Percentiles rank a stretch among this genome's conserved stretches.
Evolutionary conservation across 2,329 filamentous ascomycete species (phyloP).

Genomic region (Colletotrichum acutatum): DNA sequence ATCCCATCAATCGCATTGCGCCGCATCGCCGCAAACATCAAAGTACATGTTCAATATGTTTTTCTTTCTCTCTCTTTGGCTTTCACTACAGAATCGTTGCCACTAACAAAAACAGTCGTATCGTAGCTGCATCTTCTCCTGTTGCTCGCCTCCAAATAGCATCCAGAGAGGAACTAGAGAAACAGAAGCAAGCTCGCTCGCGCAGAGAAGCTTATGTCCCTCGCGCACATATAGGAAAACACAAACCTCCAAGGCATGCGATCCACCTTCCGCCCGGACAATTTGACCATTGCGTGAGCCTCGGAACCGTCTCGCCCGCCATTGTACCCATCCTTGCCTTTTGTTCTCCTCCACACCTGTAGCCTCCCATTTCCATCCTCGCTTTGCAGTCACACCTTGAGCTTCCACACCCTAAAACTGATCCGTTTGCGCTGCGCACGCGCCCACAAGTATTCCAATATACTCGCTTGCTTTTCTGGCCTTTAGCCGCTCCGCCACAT

Average conservation of each 20-base stretch:
- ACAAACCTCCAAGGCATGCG: slow-evolving; percentile 17
- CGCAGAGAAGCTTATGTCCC: slow-evolving; percentile 1
- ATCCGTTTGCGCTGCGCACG: not conserved
- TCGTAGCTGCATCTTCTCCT: slow-evolving; percentile 25
- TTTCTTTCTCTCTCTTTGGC: not conserved
- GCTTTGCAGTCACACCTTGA: not conserved
- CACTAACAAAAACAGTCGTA: slow-evolving; percentile 26
- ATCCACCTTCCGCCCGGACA: slow-evolving; percentile 21
- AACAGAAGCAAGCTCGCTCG: slow-evolving; percentile 18
- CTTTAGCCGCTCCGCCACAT: slow-evolving; percentile 20
- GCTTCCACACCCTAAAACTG: not conserved
- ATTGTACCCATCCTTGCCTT: slow-evolving; percentile 1
- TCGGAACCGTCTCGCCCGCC: slow-evolving; percentile 17
- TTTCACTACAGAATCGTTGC: slow-evolving; percentile 14
- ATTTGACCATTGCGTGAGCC: slow-evolving; percentile 32
- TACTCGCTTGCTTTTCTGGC: slow-evolving; percentile 22
- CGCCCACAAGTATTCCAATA: slow-evolving; percentile 26
- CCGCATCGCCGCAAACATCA: not conserved
- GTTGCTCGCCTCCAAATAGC: not conserved
- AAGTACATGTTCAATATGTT: not conserved
- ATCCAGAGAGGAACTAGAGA: slow-evolving; percentile 23
- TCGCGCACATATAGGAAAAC: slow-evolving; percentile 11
- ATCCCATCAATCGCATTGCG: not conserved
- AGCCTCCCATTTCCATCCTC: not conserved
- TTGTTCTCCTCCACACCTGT: not conserved